These are phyloP conservation scores for Rhizophora mangle DNA, from an alignment of 345 rosid species.

Conservation along the genomic window DNA sequence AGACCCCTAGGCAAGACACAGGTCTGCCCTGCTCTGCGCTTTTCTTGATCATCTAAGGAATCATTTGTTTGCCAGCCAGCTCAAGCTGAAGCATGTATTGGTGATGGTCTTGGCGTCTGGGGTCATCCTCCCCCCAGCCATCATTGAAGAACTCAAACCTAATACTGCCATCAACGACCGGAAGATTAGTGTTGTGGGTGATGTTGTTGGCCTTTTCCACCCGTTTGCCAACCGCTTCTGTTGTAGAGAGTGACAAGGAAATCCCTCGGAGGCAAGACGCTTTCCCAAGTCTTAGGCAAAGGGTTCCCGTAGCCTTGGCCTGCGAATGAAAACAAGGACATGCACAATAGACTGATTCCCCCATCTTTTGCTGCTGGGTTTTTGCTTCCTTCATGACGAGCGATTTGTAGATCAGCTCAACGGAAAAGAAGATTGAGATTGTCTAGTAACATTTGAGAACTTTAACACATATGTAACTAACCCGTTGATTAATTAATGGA, in stretches of 20 bases:
- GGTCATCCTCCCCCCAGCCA: constrained; percentile 46
- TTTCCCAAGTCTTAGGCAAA: constrained; percentile 64
- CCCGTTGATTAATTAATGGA: too few relatives aligned
- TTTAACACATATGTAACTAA: too few relatives aligned
- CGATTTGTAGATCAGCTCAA: not conserved
- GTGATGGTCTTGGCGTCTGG: constrained; percentile 32
- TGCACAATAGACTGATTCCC: constrained; percentile 40
- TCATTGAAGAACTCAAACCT: constrained; percentile 73
- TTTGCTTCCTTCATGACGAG: too few relatives aligned
- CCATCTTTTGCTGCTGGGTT: constrained; percentile 27
- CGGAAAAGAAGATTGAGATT: not conserved
- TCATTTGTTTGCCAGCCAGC: constrained; percentile 37
- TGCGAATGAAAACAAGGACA: constrained; percentile 61
- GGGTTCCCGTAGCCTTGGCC: constrained; percentile 88
- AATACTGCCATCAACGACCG: constrained; percentile 58
- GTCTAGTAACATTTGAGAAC: too few relatives aligned
- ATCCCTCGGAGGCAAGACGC: constrained; percentile 70
- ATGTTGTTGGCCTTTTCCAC: constrained; percentile 50
- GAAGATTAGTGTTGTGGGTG: not conserved
- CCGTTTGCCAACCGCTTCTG: constrained; percentile 45
- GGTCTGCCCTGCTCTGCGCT: constrained; percentile 54
- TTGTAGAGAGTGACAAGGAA: constrained; percentile 61
- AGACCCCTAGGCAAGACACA: constrained; percentile 74
- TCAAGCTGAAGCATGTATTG: constrained; percentile 50
- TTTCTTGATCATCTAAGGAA: constrained; percentile 42